phyloP scores from a whole-genome alignment of 176 grass and related monocot species.

The Elymus sibiricus region DNA sequence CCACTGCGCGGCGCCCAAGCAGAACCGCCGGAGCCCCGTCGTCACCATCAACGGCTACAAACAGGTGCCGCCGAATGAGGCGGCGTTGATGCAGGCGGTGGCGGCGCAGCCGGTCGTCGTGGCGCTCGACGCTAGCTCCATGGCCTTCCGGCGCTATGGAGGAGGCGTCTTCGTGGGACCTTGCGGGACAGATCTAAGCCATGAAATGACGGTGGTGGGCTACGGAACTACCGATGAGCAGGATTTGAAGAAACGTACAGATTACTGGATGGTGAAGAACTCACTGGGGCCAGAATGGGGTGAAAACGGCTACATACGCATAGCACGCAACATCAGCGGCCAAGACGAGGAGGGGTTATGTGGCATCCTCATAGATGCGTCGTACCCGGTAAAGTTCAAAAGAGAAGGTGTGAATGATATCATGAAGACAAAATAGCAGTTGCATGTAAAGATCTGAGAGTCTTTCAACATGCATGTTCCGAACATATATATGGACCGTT shows the following conservation, averaged over 20 bases:
- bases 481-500: too few species aligned
- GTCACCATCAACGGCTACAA: too few species aligned
- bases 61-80: background rate
- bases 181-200: slow-evolving; percentile 2
- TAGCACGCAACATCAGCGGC: slow-evolving; percentile 25
- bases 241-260: background rate
- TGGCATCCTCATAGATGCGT: slow-evolving; percentile 12
- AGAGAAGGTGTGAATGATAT: background rate
- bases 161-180: slow-evolving; percentile 27
- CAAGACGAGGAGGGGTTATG: background rate
- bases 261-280: slow-evolving; percentile 71
- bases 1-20: too few species aligned
- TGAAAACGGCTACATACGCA: slow-evolving; percentile 48
- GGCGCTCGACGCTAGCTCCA: background rate
- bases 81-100: background rate
- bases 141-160: slow-evolving; percentile 8
- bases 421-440: background rate
- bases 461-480: too few species aligned
- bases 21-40: too few species aligned
- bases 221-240: background rate
- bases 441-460: too few species aligned
- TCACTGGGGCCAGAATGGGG: slow-evolving; percentile 56
- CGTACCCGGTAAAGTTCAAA: background rate
- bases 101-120: background rate
- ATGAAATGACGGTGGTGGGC: slow-evolving; percentile 13